Conservation (phyloP, 805 yeast genomes). For the Saccharomycopsis oosterbeekiorum region DNA sequence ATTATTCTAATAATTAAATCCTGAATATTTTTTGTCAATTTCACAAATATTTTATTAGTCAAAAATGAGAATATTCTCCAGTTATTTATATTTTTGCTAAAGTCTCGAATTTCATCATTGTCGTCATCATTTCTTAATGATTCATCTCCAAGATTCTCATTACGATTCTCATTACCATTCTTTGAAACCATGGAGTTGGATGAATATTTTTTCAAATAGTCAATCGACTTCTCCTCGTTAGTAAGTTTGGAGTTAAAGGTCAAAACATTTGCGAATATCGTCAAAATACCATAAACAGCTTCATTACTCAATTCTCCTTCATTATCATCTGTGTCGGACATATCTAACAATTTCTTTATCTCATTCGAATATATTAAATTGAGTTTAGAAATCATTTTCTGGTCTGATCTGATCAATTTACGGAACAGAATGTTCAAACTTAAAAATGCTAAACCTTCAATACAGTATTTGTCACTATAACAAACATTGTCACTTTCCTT, state of each 20-base stretch:
- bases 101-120: slow-evolving; percentile 20
- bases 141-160: background rate
- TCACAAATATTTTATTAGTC: slow-evolving; percentile 5
- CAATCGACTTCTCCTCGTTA: slow-evolving; percentile 27
- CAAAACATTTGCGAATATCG: slow-evolving; percentile 33
- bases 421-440: slow-evolving; percentile 29
- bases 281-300: slow-evolving; percentile 31
- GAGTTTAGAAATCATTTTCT: slow-evolving; percentile 24
- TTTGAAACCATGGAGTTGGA: slow-evolving; percentile 24
- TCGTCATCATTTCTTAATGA: slow-evolving; percentile 9
- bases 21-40: slow-evolving; percentile 21
- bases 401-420: slow-evolving; percentile 29
- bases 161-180: background rate
- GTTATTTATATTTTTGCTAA: slow-evolving; percentile 16
- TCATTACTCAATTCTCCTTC: slow-evolving; percentile 4
- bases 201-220: slow-evolving; percentile 31
- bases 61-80: background rate
- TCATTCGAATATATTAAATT: slow-evolving; percentile 10
- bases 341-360: slow-evolving; percentile 4
- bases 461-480: slow-evolving; percentile 8
- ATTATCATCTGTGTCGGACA: slow-evolving; percentile 7
- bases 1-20: slow-evolving; percentile 29
- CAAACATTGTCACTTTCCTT: background rate
- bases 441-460: slow-evolving; percentile 29
- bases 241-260: slow-evolving; percentile 25